A percentile compares a stretch with the other conserved stretches of the same genome.
Evolutionary conservation across 2,329 filamentous ascomycete genomes (phyloP).

Genomic region (Dissoconium aciculare): DNA sequence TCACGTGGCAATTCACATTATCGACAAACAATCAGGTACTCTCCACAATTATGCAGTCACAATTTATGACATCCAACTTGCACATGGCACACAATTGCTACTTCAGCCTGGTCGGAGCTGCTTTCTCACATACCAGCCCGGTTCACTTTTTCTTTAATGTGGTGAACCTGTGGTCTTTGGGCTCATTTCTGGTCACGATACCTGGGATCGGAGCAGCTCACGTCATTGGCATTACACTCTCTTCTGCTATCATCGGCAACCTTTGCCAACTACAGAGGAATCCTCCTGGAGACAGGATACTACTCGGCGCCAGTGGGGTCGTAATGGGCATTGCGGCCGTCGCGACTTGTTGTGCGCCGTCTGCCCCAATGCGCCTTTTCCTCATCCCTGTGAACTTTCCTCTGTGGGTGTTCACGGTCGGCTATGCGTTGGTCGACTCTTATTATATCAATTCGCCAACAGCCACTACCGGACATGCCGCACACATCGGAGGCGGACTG

Average conservation of each 20-base stretch:
- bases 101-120: constrained; percentile 26
- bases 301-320: constrained; percentile 28
- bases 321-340: constrained; percentile 28
- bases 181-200: constrained; percentile 19
- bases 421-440: constrained; percentile 26
- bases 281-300: too few species aligned
- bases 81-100: constrained; percentile 21
- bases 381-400: constrained; percentile 27
- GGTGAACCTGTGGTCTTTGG: constrained; percentile 26
- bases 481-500: constrained; percentile 31
- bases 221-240: constrained; percentile 7
- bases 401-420: constrained; percentile 24
- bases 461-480: constrained; percentile 26
- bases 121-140: constrained; percentile 26
- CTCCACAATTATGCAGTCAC: constrained; percentile 9
- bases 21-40: constrained; percentile 12
- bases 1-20: constrained; percentile 23
- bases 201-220: constrained; percentile 19
- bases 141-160: constrained; percentile 30
- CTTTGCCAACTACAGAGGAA: not conserved
- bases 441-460: constrained; percentile 23
- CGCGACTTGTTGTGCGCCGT: constrained; percentile 27
- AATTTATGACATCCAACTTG: constrained; percentile 22
- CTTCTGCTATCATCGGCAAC: not conserved
- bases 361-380: constrained; percentile 21